These are phyloP conservation scores for Circinella minor DNA, from an alignment of 371 early-diverging fungal species.

Conservation along the genomic window DNA sequence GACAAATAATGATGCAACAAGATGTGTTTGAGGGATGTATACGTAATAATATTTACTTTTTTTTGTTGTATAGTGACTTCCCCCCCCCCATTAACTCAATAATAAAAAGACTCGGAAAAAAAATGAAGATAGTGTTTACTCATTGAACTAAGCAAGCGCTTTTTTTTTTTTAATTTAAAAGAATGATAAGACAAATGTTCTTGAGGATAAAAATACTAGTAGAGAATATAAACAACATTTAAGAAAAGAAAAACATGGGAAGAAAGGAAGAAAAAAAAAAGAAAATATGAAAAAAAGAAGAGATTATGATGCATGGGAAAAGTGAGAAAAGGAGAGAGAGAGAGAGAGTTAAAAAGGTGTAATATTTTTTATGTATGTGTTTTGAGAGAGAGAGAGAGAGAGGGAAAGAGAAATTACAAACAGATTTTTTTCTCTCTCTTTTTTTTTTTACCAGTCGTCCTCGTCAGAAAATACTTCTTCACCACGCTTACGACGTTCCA, in stretches of 20 bases:
- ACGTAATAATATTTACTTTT: no score
- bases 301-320: background rate
- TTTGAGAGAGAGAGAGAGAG: background rate
- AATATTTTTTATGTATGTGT: no score
- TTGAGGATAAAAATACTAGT: background rate
- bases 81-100: background rate
- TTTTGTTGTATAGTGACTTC: background rate
- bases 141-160: background rate
- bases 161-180: background rate
- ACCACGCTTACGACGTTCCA: constrained; percentile 61
- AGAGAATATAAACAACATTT: background rate
- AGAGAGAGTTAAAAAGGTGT: background rate
- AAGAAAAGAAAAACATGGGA: background rate
- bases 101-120: background rate
- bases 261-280: background rate
- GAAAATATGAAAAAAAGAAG: no score
- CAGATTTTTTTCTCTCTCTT: no score
- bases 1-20: no score
- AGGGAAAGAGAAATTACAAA: background rate
- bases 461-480: constrained; percentile 57
- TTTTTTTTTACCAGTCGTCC: constrained; percentile 42
- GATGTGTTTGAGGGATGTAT: no score
- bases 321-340: background rate
- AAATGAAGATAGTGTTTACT: background rate
- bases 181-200: background rate